Evolutionary conservation across 2,329 filamentous ascomycete genomes (phyloP), one percentile per base, ranked within the genome.

Genomic region (Neurospora sp.): DNA sequence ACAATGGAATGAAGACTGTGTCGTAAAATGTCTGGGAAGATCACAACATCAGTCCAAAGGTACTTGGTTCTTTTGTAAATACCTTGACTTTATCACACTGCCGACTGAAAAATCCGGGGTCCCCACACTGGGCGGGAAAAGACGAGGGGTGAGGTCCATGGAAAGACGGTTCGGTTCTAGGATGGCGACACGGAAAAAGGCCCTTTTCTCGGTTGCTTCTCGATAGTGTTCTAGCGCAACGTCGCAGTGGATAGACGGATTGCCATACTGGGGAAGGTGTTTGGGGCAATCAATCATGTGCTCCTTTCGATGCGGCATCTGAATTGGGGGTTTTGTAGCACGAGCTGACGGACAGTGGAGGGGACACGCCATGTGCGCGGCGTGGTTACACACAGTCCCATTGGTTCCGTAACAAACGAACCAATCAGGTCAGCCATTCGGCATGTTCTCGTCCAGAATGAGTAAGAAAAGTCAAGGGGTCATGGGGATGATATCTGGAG

Each of bases 361-460:
- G 28, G 52, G 52, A 62, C 52, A 62, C 15, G 28, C 52, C 52
- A 62, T 62, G 52, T 62, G 52, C 28, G 52, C 52, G 15, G 23
- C 28, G 52, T 33, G 52, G 52, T 36, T 62, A 36, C 52, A 62
- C 52, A 62, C 52, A 36, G 52, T 62, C 8, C 12, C 23, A 62
- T 57, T 57, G 52, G 46, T 57, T 57, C 52, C 12, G 17, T 57
- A 33, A 57, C 57, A 28, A 43, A 65, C 28, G 23, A 40, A 40
- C 65, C 69, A 70, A 68, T 68, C 36, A 65, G 52, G 36, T n/a
- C 38, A 36, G 65, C 36, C 23, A 19, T 46, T 23, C 66, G 52
- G 69, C 46, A 70, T n/a, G n/a, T 66, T 70, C 67, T 70, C 69
- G 66, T 40, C 66, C 33, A 62, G 52, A 36, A 62, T 62, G 52